phyloP scores from a whole-genome alignment of 2,329 filamentous ascomycete genomes.

The Diaporthe caulivora region DNA sequence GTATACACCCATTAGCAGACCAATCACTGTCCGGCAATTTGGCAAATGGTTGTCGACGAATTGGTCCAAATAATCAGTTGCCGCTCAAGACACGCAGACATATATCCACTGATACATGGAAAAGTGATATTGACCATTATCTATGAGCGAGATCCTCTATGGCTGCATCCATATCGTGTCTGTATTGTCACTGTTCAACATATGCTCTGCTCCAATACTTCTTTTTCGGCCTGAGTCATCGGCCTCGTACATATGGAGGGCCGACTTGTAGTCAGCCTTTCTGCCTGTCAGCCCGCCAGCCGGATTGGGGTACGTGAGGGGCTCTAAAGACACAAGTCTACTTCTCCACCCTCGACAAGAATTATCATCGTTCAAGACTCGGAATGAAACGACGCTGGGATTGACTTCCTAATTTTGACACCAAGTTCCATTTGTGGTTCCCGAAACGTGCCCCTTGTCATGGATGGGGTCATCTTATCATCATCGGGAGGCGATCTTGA shows the following conservation, averaged over 20 bases:
- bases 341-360: not conserved
- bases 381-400: too few relatives aligned
- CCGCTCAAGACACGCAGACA: too few relatives aligned
- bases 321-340: not conserved
- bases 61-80: too few relatives aligned
- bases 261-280: not conserved
- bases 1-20: too few relatives aligned
- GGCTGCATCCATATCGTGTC: not conserved
- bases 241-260: not conserved
- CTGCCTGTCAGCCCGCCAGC: not conserved
- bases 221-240: conserved; percentile 17
- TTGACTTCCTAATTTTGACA: not conserved
- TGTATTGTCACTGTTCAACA: too few relatives aligned
- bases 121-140: too few relatives aligned
- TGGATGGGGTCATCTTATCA: not conserved
- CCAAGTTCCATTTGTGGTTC: not conserved
- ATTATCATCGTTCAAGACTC: not conserved
- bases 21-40: too few relatives aligned
- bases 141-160: not conserved
- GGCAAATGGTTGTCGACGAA: too few relatives aligned
- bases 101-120: too few relatives aligned
- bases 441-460: not conserved
- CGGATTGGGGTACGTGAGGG: not conserved
- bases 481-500: not conserved
- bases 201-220: not conserved